Evolutionary conservation across 768 basidiomycete genomes (phyloP).

Genomic region (Strobilomyces confusus): DNA sequence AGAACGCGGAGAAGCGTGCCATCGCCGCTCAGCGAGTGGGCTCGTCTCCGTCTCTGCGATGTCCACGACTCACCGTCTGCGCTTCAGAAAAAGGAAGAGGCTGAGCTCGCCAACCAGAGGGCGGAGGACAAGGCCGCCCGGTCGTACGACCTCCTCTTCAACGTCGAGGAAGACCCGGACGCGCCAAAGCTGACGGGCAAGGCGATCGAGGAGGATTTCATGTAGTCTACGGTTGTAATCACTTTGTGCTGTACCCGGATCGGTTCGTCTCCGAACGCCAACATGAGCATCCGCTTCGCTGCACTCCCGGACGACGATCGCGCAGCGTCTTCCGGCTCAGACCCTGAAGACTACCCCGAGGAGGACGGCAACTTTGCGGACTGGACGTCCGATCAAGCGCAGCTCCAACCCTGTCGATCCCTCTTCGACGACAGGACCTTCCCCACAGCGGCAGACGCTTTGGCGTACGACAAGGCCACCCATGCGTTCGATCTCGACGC

Average conservation of each 20-base stretch:
- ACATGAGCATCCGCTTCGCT: too few species aligned
- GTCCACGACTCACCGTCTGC: not conserved
- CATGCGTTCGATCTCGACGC: slow-evolving; percentile 63
- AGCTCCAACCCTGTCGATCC: slow-evolving; percentile 55
- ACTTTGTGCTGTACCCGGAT: too few species aligned
- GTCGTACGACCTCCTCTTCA: slow-evolving; percentile 91
- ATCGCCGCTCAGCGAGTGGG: slow-evolving; percentile 68
- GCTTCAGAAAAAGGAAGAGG: slow-evolving; percentile 71
- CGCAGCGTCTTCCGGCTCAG: slow-evolving; percentile 19
- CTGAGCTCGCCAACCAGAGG: slow-evolving; percentile 66
- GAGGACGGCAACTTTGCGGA: slow-evolving; percentile 72
- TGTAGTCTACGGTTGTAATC: slow-evolving; percentile 42
- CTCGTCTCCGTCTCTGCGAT: not conserved
- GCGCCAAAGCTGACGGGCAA: slow-evolving; percentile 54
- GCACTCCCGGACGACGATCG: not conserved
- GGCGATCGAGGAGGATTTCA: slow-evolving; percentile 87
- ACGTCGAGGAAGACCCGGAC: slow-evolving; percentile 56
- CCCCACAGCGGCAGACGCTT: slow-evolving; percentile 50
- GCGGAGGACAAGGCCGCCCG: slow-evolving; percentile 84
- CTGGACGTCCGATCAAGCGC: slow-evolving; percentile 69
- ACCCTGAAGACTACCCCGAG: slow-evolving; percentile 25
- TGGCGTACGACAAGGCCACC: slow-evolving; percentile 55
- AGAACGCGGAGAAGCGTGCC: slow-evolving; percentile 59
- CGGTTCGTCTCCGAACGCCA: too few species aligned
- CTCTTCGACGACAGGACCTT: slow-evolving; percentile 71